Percentiles rank a stretch among this genome's conserved stretches.
Evolutionary conservation across 768 basidiomycete species (phyloP).

Genomic region (Podaxis sp.): DNA sequence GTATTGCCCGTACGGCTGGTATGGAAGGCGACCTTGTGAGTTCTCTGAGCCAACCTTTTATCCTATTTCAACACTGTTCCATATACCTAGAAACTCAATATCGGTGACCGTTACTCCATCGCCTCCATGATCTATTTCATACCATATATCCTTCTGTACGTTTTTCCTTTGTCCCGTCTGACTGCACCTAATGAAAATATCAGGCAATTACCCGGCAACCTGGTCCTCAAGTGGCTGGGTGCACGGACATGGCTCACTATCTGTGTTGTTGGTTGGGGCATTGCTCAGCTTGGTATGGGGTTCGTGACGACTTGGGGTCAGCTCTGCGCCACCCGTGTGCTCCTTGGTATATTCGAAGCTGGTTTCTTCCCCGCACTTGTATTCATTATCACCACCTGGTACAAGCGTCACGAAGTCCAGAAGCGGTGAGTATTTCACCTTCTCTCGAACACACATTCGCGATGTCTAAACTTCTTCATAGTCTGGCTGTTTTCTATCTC

Average conservation of each 20-base stretch:
- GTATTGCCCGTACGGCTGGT: constrained; percentile 34
- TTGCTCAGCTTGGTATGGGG: constrained; percentile 32
- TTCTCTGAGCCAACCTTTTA: neutral
- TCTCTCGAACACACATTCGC: neutral
- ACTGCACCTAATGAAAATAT: neutral
- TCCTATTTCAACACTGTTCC: neutral
- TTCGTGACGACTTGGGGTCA: constrained; percentile 31
- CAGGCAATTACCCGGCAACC: constrained; percentile 28
- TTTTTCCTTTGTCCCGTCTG: neutral
- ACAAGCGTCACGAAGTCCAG: constrained; percentile 43
- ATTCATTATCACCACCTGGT: constrained; percentile 44
- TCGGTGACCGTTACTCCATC: constrained; percentile 34
- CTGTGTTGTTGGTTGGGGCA: constrained; percentile 31
- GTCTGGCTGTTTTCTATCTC: constrained; percentile 32
- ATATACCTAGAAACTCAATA: constrained; percentile 24
- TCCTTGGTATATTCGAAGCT: constrained; percentile 33
- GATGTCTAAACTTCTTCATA: constrained; percentile 1
- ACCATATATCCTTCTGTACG: constrained; percentile 36
- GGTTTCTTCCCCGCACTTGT: constrained; percentile 43
- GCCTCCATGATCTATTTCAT: constrained; percentile 35
- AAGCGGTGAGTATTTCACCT: constrained; percentile 25
- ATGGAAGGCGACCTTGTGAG: constrained; percentile 35
- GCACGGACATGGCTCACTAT: constrained; percentile 29
- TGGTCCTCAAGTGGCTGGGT: constrained; percentile 29
- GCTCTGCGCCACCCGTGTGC: constrained; percentile 25